These are phyloP conservation scores for Lachnellula subtilissima DNA, from an alignment of 2,329 filamentous ascomycete species.

Conservation along the genomic window DNA sequence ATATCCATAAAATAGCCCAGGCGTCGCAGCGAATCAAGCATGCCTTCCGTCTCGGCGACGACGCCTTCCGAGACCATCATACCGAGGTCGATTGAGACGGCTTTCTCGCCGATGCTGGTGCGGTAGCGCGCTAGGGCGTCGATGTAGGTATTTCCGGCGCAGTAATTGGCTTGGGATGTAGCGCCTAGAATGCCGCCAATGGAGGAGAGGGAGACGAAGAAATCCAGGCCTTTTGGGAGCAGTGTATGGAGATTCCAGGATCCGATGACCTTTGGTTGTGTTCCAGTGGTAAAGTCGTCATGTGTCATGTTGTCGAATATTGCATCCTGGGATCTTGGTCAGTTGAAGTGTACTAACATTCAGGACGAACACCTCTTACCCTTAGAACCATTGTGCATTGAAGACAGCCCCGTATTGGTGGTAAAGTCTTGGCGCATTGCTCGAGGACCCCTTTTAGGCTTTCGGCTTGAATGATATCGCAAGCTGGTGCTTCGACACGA, in stretches of 20 bases:
- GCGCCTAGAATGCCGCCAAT: constrained; percentile 20
- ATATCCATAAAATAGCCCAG: neutral
- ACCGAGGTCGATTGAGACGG: constrained; percentile 15
- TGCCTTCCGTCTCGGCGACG: constrained; percentile 23
- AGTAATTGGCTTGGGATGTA: constrained; percentile 13
- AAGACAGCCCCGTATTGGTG: constrained; percentile 38
- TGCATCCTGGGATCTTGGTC: constrained; percentile 3
- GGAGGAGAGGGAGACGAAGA: constrained; percentile 31
- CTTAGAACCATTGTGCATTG: constrained; percentile 43
- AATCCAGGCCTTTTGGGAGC: constrained; percentile 11
- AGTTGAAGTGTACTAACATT: neutral
- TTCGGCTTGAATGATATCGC: constrained; percentile 42
- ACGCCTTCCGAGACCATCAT: constrained; percentile 13
- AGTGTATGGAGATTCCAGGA: constrained; percentile 21
- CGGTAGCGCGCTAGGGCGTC: constrained; percentile 16
- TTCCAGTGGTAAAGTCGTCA: constrained; percentile 31
- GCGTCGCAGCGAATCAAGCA: neutral
- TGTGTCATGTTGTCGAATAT: constrained; percentile 32
- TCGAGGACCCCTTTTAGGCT: constrained; percentile 3
- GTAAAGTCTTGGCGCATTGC: constrained; percentile 2
- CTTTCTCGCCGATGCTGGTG: constrained; percentile 6
- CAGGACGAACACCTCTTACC: neutral
- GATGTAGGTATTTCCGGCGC: constrained; percentile 29
- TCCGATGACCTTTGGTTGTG: constrained; percentile 33
- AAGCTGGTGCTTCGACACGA: constrained; percentile 39